Base-by-base conservation (phyloP, 176 grass and related monocot genomes). In the Oryza australiensis region DNA sequence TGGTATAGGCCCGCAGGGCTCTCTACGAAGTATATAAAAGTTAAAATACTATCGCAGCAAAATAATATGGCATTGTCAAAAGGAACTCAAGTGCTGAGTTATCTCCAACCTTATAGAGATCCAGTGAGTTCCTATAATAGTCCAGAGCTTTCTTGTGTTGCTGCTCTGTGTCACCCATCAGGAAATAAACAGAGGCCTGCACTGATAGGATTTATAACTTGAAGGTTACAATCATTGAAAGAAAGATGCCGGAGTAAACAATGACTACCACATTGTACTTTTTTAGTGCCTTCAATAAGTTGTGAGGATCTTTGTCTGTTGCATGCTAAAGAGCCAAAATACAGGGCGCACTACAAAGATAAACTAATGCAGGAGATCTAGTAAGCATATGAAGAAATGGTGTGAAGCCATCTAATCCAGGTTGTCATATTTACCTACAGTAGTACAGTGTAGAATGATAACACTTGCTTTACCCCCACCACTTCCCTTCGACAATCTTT, bases 101-200 rank as follows among this genome's bases (percentile, higher is more conserved):
- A 32, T 63, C 51, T 55, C 57, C 53, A 84, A 97, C 94, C 94
- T 91, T 98, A 74, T 94, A 98, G 42, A 89, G 86, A 53, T 98
- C 95, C 66, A 98, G 66, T 68, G 95, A 86, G 43, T 82, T 94
- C 75, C 86, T 91, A 68, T 94, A 94, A 72, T 70, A 76, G 67
- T 98, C 95, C 90, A 91, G 80, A 72, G 95, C 82, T 87, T 94
- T 98, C 69, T 87, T 94, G 74, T 91, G 85, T 80, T 93, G 90
- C 40, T 98, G 88, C 70, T 98, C 92, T 11, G 4, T 60, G 67
- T 94, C 95, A 27, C 90, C 95, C 83, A 88, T 93, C 77, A 91
- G 82, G 71, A 94, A 98, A 85, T 91, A 91, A 88, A 98, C 95
- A 84, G 90, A 94, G 79, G 92, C 92, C 95, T 97, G 89, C 15